phyloP scores from a whole-genome alignment of 169 alveolate species.

The Eimeria acervulina region DNA sequence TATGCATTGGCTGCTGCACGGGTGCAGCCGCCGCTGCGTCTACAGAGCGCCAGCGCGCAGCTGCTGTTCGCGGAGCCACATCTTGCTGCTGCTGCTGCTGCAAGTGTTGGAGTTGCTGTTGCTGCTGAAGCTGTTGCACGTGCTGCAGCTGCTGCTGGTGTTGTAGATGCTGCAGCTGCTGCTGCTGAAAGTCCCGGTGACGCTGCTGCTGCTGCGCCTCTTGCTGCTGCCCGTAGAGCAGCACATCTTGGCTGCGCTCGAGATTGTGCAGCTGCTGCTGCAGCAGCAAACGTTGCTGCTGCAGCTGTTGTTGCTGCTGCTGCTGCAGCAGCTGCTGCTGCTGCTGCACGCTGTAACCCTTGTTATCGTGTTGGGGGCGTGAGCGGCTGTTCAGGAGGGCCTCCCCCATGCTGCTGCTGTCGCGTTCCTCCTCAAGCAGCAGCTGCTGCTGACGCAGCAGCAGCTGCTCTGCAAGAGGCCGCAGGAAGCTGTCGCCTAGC shows the following conservation, averaged over 20 bases:
- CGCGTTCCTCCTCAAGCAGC: constrained; percentile 50
- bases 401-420: neutral
- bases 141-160: constrained; percentile 60
- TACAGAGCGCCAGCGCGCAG: constrained; percentile 15
- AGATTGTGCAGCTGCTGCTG: constrained; percentile 26
- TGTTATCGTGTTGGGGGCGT: neutral
- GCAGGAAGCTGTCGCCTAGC: constrained; percentile 42
- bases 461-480: constrained; percentile 70
- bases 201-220: constrained; percentile 33
- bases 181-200: constrained; percentile 34
- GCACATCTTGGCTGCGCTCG: constrained; percentile 2
- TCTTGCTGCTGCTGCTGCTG: constrained; percentile 64
- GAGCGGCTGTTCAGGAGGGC: neutral
- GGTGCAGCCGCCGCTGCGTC: neutral
- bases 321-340: neutral
- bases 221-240: constrained; percentile 32
- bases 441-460: constrained; percentile 75
- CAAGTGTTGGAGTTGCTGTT: no score
- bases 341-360: neutral
- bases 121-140: constrained; percentile 2
- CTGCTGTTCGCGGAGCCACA: constrained; percentile 19
- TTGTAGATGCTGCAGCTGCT: constrained; percentile 55
- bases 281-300: constrained; percentile 17
- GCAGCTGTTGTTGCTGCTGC: constrained; percentile 30
- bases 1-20: neutral